Base-by-base conservation (phyloP, 352 stramenopile species). In the Pythium aphanidermatum region DNA sequence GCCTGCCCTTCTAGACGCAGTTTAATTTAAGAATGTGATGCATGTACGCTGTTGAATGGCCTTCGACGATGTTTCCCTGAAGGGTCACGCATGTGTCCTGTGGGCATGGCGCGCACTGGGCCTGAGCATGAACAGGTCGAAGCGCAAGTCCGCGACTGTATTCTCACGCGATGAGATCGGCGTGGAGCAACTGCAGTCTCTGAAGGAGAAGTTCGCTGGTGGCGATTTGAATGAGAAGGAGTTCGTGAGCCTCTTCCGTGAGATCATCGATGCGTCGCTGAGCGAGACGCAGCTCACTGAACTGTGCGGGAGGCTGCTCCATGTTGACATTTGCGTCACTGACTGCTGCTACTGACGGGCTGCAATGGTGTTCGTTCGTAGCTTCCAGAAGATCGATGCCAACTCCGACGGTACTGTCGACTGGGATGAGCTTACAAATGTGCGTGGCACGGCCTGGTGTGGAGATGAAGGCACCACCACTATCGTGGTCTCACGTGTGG, bases 401-500 rank as follows among this genome's bases (percentile, higher is more conserved):
- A 92, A 93, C 60, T 89, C 70, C 7, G 74, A 91, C 47, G 84
- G 84, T 13, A 88, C 74, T 2, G 81, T 95, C 19, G 82, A 92
- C 51, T 95, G 84, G 84, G 84, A 95, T 49, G 84, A 95, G 51
- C 80, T 95, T 33, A 95, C 84, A 3, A 91, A 88, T 51, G 77
- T 86, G 55, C 48, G 48, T 48, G 36, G 23, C 27, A 31, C 4
- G 16, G 10, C 14, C 9, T 43, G 46, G 39, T 32, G 16, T 48
- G 21, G 31, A 46, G 26, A 19, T n/a, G n/a, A n/a, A n/a, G n/a
- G n/a, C n/a, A n/a, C n/a, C n/a, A n/a, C n/a, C n/a, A n/a, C n/a
- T n/a, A n/a, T n/a, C n/a, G n/a, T n/a, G n/a, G n/a, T n/a, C n/a
- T n/a, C n/a, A n/a, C n/a, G n/a, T n/a, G 25, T 19, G 13, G 5